A percentile compares a stretch with the other conserved stretches of the same genome.
Evolutionary conservation across 2,329 filamentous ascomycete species (phyloP).

Genomic region (Aspergillus nomiae): DNA sequence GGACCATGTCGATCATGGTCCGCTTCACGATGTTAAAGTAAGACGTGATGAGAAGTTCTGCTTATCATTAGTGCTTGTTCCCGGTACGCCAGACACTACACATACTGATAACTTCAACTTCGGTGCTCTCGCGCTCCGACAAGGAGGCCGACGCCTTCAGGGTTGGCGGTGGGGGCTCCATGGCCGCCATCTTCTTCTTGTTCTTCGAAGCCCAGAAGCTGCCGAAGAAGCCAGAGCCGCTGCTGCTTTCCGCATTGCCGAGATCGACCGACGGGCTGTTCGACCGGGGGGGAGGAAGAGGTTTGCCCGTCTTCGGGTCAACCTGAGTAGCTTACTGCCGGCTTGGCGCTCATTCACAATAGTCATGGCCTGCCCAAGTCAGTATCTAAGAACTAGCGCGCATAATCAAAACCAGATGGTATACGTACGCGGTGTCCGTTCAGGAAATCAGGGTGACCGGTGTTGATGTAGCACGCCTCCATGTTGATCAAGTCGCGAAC

Average conservation of each 20-base stretch:
- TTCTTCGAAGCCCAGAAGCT: conserved; percentile 99
- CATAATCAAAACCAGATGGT: not conserved
- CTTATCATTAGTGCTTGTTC: conserved; percentile 17
- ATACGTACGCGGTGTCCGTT: conserved; percentile 80
- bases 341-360: conserved; percentile 93
- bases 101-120: conserved; percentile 97
- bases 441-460: conserved; percentile 94
- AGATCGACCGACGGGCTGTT: conserved; percentile 71
- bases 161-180: conserved; percentile 91
- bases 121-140: conserved; percentile 89
- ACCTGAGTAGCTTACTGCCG: conserved; percentile 82
- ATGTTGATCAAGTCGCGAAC: conserved; percentile 90
- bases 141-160: conserved; percentile 93
- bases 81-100: conserved; percentile 23
- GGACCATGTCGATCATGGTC: conserved; percentile 99
- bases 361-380: conserved; percentile 73
- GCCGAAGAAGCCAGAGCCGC: conserved; percentile 85
- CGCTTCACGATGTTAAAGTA: conserved; percentile 98
- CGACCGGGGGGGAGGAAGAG: conserved; percentile 74
- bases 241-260: conserved; percentile 52
- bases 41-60: conserved; percentile 90
- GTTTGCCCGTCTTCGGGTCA: conserved; percentile 98
- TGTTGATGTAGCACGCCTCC: conserved; percentile 98
- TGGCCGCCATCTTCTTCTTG: conserved; percentile 99
- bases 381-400: conserved; percentile 11